phyloP scores from a whole-genome alignment of 768 basidiomycete species.

The Tulasnella sp. region DNA sequence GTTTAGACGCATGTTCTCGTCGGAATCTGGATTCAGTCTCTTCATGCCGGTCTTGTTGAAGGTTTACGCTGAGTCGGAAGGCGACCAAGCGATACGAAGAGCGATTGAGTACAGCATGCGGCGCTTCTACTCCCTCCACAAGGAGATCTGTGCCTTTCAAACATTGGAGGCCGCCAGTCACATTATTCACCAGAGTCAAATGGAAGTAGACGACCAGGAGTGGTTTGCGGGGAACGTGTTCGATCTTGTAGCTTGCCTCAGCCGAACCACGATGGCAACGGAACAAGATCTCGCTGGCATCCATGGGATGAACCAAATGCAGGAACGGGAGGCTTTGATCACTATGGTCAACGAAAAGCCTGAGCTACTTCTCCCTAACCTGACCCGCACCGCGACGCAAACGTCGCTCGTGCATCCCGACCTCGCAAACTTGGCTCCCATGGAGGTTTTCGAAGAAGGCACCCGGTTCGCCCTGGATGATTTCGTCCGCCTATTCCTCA shows the following conservation, averaged over 20 bases:
- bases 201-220: conserved; percentile 32
- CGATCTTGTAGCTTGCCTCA: conserved; percentile 50
- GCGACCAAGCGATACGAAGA: conserved; percentile 48
- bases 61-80: conserved; percentile 55
- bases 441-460: conserved; percentile 43
- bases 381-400: not conserved
- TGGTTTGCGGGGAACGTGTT: conserved; percentile 53
- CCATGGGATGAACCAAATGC: conserved; percentile 49
- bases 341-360: conserved; percentile 65
- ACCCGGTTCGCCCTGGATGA: conserved; percentile 52
- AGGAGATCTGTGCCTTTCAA: conserved; percentile 68
- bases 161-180: conserved; percentile 55
- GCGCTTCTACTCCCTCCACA: conserved; percentile 66
- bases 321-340: conserved; percentile 65
- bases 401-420: conserved; percentile 23
- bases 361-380: conserved; percentile 47
- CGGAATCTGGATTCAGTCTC: conserved; percentile 61
- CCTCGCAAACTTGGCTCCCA: conserved; percentile 42
- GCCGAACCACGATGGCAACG: conserved; percentile 25
- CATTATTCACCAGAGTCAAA: conserved; percentile 42
- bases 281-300: conserved; percentile 59
- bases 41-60: conserved; percentile 70
- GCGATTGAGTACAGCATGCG: conserved; percentile 66
- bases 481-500: conserved; percentile 62
- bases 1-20: conserved; percentile 66